Conservation (phyloP, 2,329 filamentous ascomycete genomes). For the Trichophyton benhamiae region DNA sequence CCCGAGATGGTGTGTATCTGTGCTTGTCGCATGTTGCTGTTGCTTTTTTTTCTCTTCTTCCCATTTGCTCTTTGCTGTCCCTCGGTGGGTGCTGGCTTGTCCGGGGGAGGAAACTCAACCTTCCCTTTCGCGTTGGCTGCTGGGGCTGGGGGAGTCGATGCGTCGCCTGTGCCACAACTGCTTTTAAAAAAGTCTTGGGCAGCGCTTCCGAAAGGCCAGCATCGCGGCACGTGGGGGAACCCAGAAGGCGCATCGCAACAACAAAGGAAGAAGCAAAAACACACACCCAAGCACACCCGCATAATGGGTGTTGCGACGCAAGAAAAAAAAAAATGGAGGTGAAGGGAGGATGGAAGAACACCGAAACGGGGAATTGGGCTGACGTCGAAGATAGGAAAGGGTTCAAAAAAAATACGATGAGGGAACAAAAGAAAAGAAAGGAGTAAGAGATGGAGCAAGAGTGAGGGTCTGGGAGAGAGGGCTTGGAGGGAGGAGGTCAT, state of each 20-base stretch:
- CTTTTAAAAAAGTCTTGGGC: neutral
- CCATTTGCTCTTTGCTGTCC: neutral
- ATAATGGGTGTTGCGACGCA: neutral
- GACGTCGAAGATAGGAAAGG: neutral
- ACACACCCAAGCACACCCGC: neutral
- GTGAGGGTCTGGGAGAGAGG: neutral
- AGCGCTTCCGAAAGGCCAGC: neutral
- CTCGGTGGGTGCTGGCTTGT: too few species aligned
- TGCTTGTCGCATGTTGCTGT: neutral
- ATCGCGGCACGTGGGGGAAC: neutral
- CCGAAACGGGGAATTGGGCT: neutral
- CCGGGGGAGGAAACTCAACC: too few species aligned
- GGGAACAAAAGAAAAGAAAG: neutral
- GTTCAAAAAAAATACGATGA: neutral
- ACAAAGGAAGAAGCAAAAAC: neutral
- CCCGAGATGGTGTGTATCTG: neutral
- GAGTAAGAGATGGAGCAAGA: neutral
- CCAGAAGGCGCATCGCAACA: neutral
- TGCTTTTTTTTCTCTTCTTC: neutral
- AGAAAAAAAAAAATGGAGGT: neutral
- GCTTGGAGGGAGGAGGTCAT: neutral
- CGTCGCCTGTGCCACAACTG: neutral
- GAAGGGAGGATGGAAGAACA: neutral
- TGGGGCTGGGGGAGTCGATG: neutral
- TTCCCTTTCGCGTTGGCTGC: neutral